Percentiles rank a stretch among this genome's conserved stretches.
phyloP scores from a whole-genome alignment of 495 filamentous ascomycete genomes.

The Chaetomium tenue region DNA sequence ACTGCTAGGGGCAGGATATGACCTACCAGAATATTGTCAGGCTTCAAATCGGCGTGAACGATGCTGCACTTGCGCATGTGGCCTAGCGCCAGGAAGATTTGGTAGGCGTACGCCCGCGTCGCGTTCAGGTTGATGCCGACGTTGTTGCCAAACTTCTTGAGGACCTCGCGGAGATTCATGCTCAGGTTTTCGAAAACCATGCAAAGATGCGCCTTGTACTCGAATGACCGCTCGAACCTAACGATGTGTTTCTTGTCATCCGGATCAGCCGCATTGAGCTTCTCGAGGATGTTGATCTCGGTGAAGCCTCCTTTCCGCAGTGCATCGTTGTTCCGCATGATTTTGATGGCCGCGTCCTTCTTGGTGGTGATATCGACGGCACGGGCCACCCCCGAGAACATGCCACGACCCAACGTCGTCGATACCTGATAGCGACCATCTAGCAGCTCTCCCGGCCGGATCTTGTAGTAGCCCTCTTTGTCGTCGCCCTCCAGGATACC shows the following conservation, averaged over 20 bases:
- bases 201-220: constrained; percentile 93
- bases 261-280: constrained; percentile 76
- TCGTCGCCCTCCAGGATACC: constrained; percentile 93
- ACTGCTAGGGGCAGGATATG: not conserved
- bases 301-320: constrained; percentile 92
- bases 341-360: constrained; percentile 81
- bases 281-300: constrained; percentile 86
- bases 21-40: constrained; percentile 84
- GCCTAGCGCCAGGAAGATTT: constrained; percentile 86
- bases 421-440: constrained; percentile 85
- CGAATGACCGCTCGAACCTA: constrained; percentile 79
- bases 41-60: constrained; percentile 93
- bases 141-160: constrained; percentile 95
- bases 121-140: constrained; percentile 85
- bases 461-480: constrained; percentile 90
- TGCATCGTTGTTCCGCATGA: constrained; percentile 91
- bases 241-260: constrained; percentile 92
- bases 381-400: constrained; percentile 94
- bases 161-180: constrained; percentile 88
- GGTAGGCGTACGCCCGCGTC: constrained; percentile 83
- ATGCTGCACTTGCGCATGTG: constrained; percentile 88
- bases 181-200: constrained; percentile 95
- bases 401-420: constrained; percentile 84
- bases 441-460: constrained; percentile 83
- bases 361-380: constrained; percentile 76